Evolutionary conservation across 176 grass and related monocot species (phyloP), one percentile per base, ranked within the genome.

Genomic region (Triticum dicoccoides): DNA sequence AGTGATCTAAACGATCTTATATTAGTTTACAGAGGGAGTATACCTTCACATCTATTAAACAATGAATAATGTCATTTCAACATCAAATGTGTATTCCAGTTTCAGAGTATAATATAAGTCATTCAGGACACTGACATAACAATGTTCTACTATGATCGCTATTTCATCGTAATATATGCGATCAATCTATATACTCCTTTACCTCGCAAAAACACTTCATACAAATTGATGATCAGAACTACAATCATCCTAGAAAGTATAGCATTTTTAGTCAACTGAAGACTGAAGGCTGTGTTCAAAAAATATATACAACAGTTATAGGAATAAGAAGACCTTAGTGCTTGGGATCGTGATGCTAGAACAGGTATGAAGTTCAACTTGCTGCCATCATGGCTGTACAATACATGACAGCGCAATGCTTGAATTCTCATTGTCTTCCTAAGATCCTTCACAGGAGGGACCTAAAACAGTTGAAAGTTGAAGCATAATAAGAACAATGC

Each of bases 381-480:
- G 88, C 86, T 86, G 78, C 95, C 95, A 97, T 97, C 86, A 78
- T 97, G 95, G 84, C 86, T 97, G 89, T 94, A 97, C 83, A 94
- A 82, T 71, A 94, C 88, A 94, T 94, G 92, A 73, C 92, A 94
- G 35, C 88, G 92, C 47, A 97, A 84, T 69, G 95, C 95, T 63
- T 97, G 95, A 81, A 92, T 97, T 90, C 95, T 89, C 90, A 97
- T 94, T 67, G 83, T 90, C 84, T 90, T 89, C 81, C 88, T 69
- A 76, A 97, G 84, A 63, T 97, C 95, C 65, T 97, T 97, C 41
- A 89, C 86, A 62, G 90, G 78, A 89, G 90, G 90, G 62, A 92
- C 95, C 95, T 97, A 79, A 27, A 84, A 69, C 33, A 91, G 23
- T 29, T 87, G 61, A 91, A 75, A 66, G 39, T 37, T 76, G 47